These are phyloP conservation scores for Lasiodiplodia theobromae DNA, from an alignment of 2,329 filamentous ascomycete species.

Conservation along the genomic window DNA sequence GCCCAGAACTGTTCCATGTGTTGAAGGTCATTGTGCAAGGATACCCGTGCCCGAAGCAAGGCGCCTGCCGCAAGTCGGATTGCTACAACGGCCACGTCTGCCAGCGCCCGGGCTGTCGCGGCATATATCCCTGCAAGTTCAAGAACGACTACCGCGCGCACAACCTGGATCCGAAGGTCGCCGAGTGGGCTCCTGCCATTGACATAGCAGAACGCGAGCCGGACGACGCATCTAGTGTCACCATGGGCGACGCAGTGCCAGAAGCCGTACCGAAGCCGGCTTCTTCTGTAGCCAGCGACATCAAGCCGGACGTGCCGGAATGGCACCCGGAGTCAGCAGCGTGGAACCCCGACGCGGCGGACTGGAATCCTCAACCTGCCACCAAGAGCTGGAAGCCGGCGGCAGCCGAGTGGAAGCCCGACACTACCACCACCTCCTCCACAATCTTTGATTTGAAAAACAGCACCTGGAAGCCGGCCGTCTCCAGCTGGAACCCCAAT, in stretches of 20 bases:
- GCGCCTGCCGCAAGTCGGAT: slow-evolving; percentile 50
- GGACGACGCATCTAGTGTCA: slow-evolving; percentile 14
- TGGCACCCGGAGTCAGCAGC: slow-evolving; percentile 19
- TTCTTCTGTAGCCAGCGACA: not conserved
- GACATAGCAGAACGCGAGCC: slow-evolving; percentile 13
- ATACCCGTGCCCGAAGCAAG: slow-evolving; percentile 51
- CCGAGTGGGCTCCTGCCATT: slow-evolving; percentile 36
- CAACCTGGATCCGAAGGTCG: slow-evolving; percentile 35
- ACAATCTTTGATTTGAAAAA: not conserved
- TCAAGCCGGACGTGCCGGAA: not conserved
- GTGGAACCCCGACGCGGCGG: slow-evolving; percentile 3
- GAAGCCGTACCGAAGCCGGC: not conserved
- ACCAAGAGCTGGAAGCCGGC: slow-evolving; percentile 3
- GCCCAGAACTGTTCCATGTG: slow-evolving; percentile 48
- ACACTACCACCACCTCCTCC: not conserved
- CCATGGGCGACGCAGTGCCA: not conserved
- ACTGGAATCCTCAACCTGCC: not conserved
- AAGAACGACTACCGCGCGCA: slow-evolving; percentile 36
- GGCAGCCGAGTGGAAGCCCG: not conserved
- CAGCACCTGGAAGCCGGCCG: not conserved
- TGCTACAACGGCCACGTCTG: slow-evolving; percentile 59
- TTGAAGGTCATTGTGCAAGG: slow-evolving; percentile 55
- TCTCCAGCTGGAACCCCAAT: not conserved
- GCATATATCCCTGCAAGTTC: slow-evolving; percentile 37
- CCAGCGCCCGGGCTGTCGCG: slow-evolving; percentile 42